A percentile compares a stretch with the other conserved stretches of the same genome.
Conservation (phyloP, 1,284 basidiomycete species). For the Trichosporon asahii region DNA sequence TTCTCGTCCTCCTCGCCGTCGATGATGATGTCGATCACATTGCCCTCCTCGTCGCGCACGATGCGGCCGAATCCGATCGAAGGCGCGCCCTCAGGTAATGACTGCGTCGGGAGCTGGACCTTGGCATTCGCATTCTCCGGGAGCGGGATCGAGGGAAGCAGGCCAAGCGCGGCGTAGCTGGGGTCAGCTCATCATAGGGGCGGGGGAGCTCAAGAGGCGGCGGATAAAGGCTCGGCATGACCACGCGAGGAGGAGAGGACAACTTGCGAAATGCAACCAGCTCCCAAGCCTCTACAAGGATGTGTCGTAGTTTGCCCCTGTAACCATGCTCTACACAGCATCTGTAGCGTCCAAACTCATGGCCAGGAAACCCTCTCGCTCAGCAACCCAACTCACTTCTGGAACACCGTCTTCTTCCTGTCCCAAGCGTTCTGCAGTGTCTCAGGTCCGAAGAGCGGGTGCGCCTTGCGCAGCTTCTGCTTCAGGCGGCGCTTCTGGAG, state of each 20-base stretch:
- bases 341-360: no score
- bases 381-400: slow-evolving; percentile 69
- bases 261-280: no score
- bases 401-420: slow-evolving; percentile 78
- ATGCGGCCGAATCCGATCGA: slow-evolving; percentile 80
- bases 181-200: slow-evolving; percentile 14
- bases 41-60: slow-evolving; percentile 75
- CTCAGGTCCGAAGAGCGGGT: slow-evolving; percentile 78
- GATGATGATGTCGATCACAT: slow-evolving; percentile 72
- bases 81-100: slow-evolving; percentile 38
- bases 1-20: slow-evolving; percentile 57
- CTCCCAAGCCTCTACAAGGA: no score
- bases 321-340: no score
- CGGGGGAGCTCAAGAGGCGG: no score
- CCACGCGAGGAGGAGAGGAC: no score
- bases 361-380: no score
- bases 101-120: slow-evolving; percentile 36
- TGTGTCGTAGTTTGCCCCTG: no score
- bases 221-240: no score
- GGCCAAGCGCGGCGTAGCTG: slow-evolving; percentile 51
- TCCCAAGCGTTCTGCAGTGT: slow-evolving; percentile 84
- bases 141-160: slow-evolving; percentile 47
- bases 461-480: slow-evolving; percentile 60
- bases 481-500: slow-evolving; percentile 41
- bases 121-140: slow-evolving; percentile 32